These are phyloP conservation scores for Cyberlindnera maclurae DNA, from an alignment of 805 yeast species.

Conservation along the genomic window DNA sequence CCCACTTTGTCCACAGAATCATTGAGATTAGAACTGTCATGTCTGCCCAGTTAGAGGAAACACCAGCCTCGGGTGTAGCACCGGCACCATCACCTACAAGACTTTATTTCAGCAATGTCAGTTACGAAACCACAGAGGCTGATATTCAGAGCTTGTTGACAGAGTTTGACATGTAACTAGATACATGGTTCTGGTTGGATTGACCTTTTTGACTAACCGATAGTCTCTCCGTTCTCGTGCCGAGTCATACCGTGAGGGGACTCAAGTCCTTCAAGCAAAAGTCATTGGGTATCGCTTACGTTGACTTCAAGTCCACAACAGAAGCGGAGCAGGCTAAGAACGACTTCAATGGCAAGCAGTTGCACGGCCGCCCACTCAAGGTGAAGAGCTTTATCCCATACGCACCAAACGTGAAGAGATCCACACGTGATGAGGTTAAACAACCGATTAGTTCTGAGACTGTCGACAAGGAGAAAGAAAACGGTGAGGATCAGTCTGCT, in stretches of 20 bases:
- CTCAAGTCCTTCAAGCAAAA: conserved; percentile 32
- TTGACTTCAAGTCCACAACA: conserved; percentile 64
- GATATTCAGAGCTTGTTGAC: conserved; percentile 40
- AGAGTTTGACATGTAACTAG: conserved; percentile 39
- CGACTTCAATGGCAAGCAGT: conserved; percentile 53
- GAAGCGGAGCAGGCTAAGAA: conserved; percentile 59
- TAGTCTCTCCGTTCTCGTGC: conserved; percentile 39
- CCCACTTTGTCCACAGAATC: not conserved
- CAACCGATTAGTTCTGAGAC: not conserved
- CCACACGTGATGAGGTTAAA: conserved; percentile 1
- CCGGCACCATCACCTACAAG: conserved; percentile 24
- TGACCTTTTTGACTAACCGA: not conserved
- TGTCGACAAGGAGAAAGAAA: not conserved
- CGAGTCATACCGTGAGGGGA: conserved; percentile 46
- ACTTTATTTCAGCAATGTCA: conserved; percentile 49
- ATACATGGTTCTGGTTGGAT: no score
- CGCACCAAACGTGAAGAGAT: conserved; percentile 22
- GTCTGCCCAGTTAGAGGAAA: conserved; percentile 1
- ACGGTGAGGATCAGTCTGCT: not conserved
- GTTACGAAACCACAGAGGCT: conserved; percentile 43
- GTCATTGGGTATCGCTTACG: conserved; percentile 70
- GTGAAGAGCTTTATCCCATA: conserved; percentile 39
- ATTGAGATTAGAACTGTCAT: not conserved
- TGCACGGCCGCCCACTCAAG: conserved; percentile 35
- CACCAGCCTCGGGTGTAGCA: not conserved